Evolutionary conservation across 352 stramenopile genomes (phyloP), one percentile per base, ranked within the genome.

Genomic region (Globisporangium cederbergense): DNA sequence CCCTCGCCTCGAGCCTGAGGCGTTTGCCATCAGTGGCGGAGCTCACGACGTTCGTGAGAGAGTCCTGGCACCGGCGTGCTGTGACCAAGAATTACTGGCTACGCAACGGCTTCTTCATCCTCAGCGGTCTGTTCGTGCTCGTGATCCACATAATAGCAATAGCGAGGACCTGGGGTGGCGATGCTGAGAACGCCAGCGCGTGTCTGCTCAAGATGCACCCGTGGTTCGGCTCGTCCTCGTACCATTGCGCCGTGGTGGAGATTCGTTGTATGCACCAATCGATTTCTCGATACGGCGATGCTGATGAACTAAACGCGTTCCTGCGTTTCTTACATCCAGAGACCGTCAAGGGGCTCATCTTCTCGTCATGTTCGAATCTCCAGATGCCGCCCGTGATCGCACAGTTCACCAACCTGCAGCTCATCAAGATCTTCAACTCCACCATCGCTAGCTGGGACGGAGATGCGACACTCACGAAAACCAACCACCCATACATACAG

Each of bases 401-500:
- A 0, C 11, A 59, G 3, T 79, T 87, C 57, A 58, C 40, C 0
- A 59, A 67, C 7, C 53, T 86, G 1, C 58, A 74, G 18, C 43
- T 69, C 4, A 50, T 83, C 11, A 81, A 83, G 51, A 68, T 81
- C 38, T 77, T 76, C 60, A 83, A 83, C 50, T 73, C 68, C 10
- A 81, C 73, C 9, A 72, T 86, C 10, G 36, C 10, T 0, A 46
- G 25, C 1, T 83, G 75, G 73, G 52, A 58, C 1, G 60, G 62
- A 2, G 65, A 55, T 2, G 73, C 74, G 1, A 67, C 64, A 10
- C 36, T 83, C 13, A 72, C 66, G 0, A 45, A 68, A 6, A 34
- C 55, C 0, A 20, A 65, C 11, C 64, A 81, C 30, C 62, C 75
- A 0, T 16, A 30, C 4, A 61, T 84, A 32, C 59, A 65, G 4